A percentile compares a stretch with the other conserved stretches of the same genome.
Evolutionary conservation across 306 rosid species (phyloP).

Genomic region (Cercis canadensis): DNA sequence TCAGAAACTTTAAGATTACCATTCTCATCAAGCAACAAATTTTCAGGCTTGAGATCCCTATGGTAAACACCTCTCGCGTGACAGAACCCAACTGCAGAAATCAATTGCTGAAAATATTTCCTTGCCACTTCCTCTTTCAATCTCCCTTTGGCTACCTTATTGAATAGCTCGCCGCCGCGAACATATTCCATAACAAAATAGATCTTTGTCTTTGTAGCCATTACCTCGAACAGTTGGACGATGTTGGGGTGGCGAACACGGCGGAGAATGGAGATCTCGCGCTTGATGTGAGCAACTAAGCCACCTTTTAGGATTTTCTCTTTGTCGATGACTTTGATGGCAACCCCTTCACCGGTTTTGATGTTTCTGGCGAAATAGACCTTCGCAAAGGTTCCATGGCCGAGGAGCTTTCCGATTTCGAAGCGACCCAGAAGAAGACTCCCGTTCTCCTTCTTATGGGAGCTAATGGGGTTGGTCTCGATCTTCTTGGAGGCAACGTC

Average conservation of each 20-base stretch:
- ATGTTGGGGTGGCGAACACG: slow-evolving; percentile 96
- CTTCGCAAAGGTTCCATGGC: slow-evolving; percentile 95
- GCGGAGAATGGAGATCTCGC: slow-evolving; percentile 97
- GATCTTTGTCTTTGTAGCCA: slow-evolving; percentile 95
- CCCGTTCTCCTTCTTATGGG: slow-evolving; percentile 49
- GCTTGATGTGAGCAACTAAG: slow-evolving; percentile 83
- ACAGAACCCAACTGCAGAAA: slow-evolving; percentile 87
- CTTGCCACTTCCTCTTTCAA: slow-evolving; percentile 80
- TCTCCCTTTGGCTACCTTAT: slow-evolving; percentile 89
- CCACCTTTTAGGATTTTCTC: slow-evolving; percentile 89
- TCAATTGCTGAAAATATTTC: slow-evolving; percentile 80
- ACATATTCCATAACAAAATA: slow-evolving; percentile 92
- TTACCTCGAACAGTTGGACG: slow-evolving; percentile 89
- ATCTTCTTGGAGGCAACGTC: slow-evolving; percentile 27
- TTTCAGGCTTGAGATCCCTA: slow-evolving; percentile 89
- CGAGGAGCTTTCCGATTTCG: slow-evolving; percentile 84
- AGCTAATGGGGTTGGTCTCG: not conserved
- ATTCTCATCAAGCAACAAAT: slow-evolving; percentile 73
- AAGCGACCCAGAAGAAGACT: slow-evolving; percentile 69
- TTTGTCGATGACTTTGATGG: slow-evolving; percentile 92
- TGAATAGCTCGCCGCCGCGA: slow-evolving; percentile 95
- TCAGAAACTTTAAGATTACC: slow-evolving; percentile 87
- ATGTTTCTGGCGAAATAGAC: slow-evolving; percentile 82
- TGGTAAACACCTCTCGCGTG: slow-evolving; percentile 92
- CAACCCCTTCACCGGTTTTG: slow-evolving; percentile 69